Percentiles rank a stretch among this genome's conserved stretches.
Evolutionary conservation across 192 early-diverging fungal species (phyloP).

Genomic region (Rhizophagus sp.): DNA sequence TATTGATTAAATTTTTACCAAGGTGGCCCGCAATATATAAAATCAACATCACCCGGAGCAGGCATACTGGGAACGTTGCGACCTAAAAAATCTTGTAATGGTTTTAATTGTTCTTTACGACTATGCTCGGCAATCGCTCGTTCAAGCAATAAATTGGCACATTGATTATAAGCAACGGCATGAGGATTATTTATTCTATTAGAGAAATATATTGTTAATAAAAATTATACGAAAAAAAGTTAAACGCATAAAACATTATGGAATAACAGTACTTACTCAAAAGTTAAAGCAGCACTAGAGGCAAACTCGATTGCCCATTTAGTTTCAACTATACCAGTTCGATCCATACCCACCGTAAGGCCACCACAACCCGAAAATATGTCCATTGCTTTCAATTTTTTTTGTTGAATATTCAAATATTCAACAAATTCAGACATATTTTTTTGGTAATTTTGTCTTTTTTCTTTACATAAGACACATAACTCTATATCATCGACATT

Average conservation of each 20-base stretch:
- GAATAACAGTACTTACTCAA: conserved; percentile 39
- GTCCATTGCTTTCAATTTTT: conserved; percentile 51
- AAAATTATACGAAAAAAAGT: background rate
- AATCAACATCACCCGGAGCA: conserved; percentile 60
- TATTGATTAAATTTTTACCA: conserved; percentile 37
- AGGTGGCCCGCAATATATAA: conserved; percentile 75
- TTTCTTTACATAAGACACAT: conserved; percentile 29
- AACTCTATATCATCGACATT: background rate
- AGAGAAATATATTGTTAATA: background rate
- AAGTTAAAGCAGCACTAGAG: conserved; percentile 57
- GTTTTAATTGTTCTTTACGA: conserved; percentile 34
- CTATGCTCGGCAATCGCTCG: conserved; percentile 58
- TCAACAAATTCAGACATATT: background rate
- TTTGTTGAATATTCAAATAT: background rate
- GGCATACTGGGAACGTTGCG: conserved; percentile 55
- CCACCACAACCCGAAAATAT: conserved; percentile 75
- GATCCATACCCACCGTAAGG: conserved; percentile 42
- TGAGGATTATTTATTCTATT: conserved; percentile 60
- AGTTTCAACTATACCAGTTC: conserved; percentile 28
- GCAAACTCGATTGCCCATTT: conserved; percentile 65
- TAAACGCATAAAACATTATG: background rate
- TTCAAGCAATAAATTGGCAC: conserved; percentile 61
- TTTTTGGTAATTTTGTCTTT: conserved; percentile 30
- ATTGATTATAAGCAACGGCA: conserved; percentile 60
- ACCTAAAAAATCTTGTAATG: conserved; percentile 43